Evolutionary conservation across 176 grass and related monocot genomes (phyloP).

Genomic region (Raddia distichophylla): DNA sequence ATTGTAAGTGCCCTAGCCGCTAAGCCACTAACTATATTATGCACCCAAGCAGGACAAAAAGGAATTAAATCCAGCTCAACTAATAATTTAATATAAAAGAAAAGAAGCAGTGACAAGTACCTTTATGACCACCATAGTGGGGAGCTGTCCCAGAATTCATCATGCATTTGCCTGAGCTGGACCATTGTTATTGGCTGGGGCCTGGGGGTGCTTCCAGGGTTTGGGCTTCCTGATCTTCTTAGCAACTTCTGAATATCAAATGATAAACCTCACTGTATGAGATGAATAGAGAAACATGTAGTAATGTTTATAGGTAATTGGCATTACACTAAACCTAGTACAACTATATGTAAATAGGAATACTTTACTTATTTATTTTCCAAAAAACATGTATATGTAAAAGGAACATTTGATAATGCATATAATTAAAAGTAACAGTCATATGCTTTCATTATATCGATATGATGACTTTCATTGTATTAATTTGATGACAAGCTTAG

Average conservation of each 20-base stretch:
- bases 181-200: slow-evolving; percentile 57
- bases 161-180: slow-evolving; percentile 63
- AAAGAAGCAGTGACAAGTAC: slow-evolving; percentile 35
- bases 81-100: neutral
- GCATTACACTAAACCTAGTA: neutral
- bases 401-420: neutral
- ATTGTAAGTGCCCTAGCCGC: slow-evolving; percentile 2
- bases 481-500: neutral
- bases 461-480: no score
- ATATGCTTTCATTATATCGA: no score
- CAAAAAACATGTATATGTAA: neutral
- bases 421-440: neutral
- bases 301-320: neutral
- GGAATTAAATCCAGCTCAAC: neutral
- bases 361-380: neutral
- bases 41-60: slow-evolving; percentile 4
- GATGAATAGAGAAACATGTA: slow-evolving; percentile 9
- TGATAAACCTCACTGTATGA: slow-evolving; percentile 17
- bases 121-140: slow-evolving; percentile 81
- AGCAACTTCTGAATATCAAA: slow-evolving; percentile 44
- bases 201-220: slow-evolving; percentile 69
- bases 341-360: neutral
- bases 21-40: slow-evolving; percentile 7
- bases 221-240: slow-evolving; percentile 79
- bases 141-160: slow-evolving; percentile 75